A percentile compares a stretch with the other conserved stretches of the same genome.
phyloP scores from a whole-genome alignment of 2,329 filamentous ascomycete species.

The Mycosphaerelloides madeirae region DNA sequence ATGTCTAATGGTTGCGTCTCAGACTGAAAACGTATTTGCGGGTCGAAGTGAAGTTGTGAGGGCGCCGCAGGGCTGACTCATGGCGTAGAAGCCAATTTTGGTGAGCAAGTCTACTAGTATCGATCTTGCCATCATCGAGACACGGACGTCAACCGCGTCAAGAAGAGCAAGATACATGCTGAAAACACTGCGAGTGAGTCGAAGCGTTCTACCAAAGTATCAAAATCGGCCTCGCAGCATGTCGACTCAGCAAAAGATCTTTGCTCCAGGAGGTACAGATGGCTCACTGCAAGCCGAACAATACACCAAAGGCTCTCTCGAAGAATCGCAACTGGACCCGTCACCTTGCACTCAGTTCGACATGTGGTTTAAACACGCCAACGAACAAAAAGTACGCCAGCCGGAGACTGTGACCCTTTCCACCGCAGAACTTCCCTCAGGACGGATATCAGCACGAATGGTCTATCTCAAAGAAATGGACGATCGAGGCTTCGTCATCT shows the following conservation, averaged over 20 bases:
- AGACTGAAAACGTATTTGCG: background rate
- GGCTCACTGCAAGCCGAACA: conserved; percentile 65
- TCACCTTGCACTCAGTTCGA: conserved; percentile 81
- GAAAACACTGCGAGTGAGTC: too few relatives aligned
- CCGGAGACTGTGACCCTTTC: conserved; percentile 86
- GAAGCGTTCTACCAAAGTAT: too few relatives aligned
- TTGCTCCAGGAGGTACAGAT: conserved; percentile 60
- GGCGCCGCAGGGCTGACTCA: background rate
- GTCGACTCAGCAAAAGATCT: conserved; percentile 40
- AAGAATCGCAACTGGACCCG: conserved; percentile 54
- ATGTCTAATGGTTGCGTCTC: conserved; percentile 3
- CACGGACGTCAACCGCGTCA: too few relatives aligned
- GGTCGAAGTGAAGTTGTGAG: background rate
- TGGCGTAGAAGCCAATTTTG: too few relatives aligned
- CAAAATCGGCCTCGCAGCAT: conserved; percentile 7
- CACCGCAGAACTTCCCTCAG: conserved; percentile 76
- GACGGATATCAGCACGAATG: conserved; percentile 75
- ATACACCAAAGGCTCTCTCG: conserved; percentile 64
- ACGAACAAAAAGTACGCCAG: conserved; percentile 58
- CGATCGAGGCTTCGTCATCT: conserved; percentile 76
- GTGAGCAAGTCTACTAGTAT: background rate
- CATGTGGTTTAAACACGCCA: conserved; percentile 76
- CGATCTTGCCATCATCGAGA: background rate
- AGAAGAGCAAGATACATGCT: background rate
- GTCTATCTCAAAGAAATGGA: conserved; percentile 98